phyloP scores from a whole-genome alignment of 768 basidiomycete genomes.

The Podaxis sp. region DNA sequence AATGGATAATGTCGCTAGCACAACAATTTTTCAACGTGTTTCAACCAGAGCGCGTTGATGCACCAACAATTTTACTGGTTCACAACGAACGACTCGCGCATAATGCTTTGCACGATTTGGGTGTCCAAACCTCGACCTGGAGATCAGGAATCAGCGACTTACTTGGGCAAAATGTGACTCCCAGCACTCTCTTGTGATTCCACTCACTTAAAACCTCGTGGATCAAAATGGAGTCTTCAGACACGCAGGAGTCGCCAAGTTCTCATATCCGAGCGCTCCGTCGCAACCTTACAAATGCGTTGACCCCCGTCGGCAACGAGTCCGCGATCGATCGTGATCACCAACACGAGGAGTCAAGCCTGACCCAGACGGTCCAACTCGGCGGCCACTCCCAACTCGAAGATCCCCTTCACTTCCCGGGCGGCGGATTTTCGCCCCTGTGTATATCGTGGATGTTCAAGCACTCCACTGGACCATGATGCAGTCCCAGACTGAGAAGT shows the following conservation, averaged over 20 bases:
- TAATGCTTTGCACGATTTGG: constrained; percentile 39
- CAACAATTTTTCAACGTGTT: constrained; percentile 24
- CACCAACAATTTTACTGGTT: constrained; percentile 48
- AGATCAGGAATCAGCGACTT: constrained; percentile 37
- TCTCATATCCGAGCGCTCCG: not conserved
- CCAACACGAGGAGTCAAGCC: not conserved
- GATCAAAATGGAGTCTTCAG: not conserved
- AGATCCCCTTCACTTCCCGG: not conserved
- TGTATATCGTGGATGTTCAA: constrained; percentile 42
- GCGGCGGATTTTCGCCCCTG: constrained; percentile 23
- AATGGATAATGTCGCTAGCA: constrained; percentile 21
- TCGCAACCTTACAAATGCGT: not conserved
- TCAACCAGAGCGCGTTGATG: not conserved
- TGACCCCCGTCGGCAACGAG: not conserved
- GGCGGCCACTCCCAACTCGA: not conserved
- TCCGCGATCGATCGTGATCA: constrained; percentile 11
- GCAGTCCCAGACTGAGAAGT: constrained; percentile 24
- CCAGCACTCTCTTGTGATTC: not conserved
- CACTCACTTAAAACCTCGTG: not conserved
- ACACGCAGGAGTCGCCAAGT: not conserved
- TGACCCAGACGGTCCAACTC: constrained; percentile 3
- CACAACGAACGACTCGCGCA: constrained; percentile 39
- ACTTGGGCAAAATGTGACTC: constrained; percentile 21
- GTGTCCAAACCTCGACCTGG: constrained; percentile 43
- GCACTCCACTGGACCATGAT: constrained; percentile 39